Base-by-base conservation (phyloP, 2,329 filamentous ascomycete genomes). In the Fusarium chuoi region DNA sequence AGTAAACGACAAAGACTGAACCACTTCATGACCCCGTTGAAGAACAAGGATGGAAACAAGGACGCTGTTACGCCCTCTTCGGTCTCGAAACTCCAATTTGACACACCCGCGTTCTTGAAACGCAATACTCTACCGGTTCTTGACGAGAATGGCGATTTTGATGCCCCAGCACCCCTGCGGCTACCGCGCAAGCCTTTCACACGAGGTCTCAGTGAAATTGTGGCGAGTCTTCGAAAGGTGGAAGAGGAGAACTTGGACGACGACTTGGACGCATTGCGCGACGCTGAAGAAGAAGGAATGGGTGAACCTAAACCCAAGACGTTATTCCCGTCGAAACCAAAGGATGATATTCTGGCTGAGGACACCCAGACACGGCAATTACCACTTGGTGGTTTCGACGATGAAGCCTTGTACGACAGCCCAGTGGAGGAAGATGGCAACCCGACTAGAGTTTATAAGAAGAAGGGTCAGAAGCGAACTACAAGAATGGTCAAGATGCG, bases 381-480 rank as follows among this genome's bases (percentile, higher is more conserved):
- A 4, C 84, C 88, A 11, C 84, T 91, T 1, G 88, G 89, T 44
- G 90, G 88, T 0, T 93, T 92, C 55, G 91, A 93, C 65, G 89
- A 92, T 64, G 90, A 92, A 75, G 86, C 78, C 13, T 76, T 85
- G 67, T 88, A 89, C 76, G 90, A 92, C 79, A 88, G 87, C 70
- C 82, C 83, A 4, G 84, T 83, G 7, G 87, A 89, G n/a, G 87
- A 88, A 35, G 83, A 90, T 75, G 90, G 90, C 4, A 85, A 88
- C 70, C 90, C 90, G 6, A 80, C 90, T 42, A 89, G 87, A 61
- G 82, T 89, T 4, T 96, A 89, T 85, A 96, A 95, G 86, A 96
- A 96, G 88, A 94, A 93, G 84, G 93, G 93, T 0, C 89, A 93
- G 80, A 96, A 96, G 85, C 87, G 94, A 69, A 94, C 93, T 62